phyloP scores from a whole-genome alignment of 306 rosid species.

The Luffa acutangula region DNA sequence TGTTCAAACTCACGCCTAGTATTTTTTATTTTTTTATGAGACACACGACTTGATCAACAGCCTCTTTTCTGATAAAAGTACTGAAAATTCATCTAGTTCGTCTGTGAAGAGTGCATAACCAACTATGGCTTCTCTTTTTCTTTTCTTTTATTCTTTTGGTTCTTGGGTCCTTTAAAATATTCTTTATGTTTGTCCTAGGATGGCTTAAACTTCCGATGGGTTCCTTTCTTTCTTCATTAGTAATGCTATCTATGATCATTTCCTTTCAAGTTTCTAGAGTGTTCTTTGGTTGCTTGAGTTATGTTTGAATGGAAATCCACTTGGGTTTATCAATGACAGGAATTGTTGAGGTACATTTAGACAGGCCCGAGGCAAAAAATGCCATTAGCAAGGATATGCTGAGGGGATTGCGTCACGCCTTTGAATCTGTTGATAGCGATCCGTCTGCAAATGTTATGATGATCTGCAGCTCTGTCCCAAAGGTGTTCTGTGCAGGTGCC shows the following conservation, averaged over 20 bases:
- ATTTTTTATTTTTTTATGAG: too few relatives aligned
- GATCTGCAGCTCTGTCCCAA: constrained; percentile 63
- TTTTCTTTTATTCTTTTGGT: neutral
- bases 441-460: constrained; percentile 47
- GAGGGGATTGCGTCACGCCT: constrained; percentile 33
- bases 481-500: constrained; percentile 63
- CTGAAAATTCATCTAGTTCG: neutral
- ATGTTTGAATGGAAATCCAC: neutral
- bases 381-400: constrained; percentile 78
- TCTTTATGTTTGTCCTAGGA: neutral
- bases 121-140: neutral
- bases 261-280: neutral
- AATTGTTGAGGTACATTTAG: constrained; percentile 58
- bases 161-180: neutral
- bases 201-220: neutral
- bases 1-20: neutral
- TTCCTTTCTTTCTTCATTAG: neutral
- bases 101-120: neutral
- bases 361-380: constrained; percentile 59
- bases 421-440: constrained; percentile 46
- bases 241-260: neutral
- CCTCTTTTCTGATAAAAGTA: neutral
- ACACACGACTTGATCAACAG: too few relatives aligned
- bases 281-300: constrained; percentile 4
- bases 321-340: constrained; percentile 28